Evolutionary conservation across 805 yeast species (phyloP), one percentile per base, ranked within the genome.

Genomic region (Candida michaelii): DNA sequence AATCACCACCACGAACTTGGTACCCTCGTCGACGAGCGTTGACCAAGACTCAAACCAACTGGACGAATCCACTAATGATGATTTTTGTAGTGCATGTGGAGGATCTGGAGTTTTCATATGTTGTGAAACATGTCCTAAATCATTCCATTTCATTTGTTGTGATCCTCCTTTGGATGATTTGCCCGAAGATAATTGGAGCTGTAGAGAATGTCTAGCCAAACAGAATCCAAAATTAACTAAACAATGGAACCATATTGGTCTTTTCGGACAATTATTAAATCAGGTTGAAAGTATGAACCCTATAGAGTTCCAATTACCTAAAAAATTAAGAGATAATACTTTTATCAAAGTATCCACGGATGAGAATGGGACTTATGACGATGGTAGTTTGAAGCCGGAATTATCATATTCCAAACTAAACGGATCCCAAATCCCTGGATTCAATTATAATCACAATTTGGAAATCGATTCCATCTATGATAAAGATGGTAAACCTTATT

Each of bases 111-210:
- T 86, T 19, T 89, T 91, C 53, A 70, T 91, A 17, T 93, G 98
- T 63, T 91, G 99, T 65, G 99, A 91, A 53, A 74, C 86, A 1
- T 91, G 99, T 62, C 97, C 97, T 0, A 76, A 75, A 53, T 86
- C 96, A 1, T 93, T 91, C 63, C 99, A 91, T 59, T 89, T 93
- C 57, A 73, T 86, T 4, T 91, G 99, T 60, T 77, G 91, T 46
- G 85, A 87, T 54, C 98, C 98, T 2, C 98, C 99, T 0, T 65
- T 83, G 25, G 88, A 84, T 51, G 89, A 84, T 31, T 64, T 88
- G 6, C 98, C 98, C 0, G 95, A 84, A 36, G 96, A 85, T 27
- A 84, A 80, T 47, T 91, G 99, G 99, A 80, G 74, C 51, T 91
- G 99, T 65, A 74, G 76, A 12, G 88, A 85, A 54, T 91, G 99